phyloP scores from a whole-genome alignment of 108 stramenopile genomes.

The Pseudonitzschia pungens region DNA sequence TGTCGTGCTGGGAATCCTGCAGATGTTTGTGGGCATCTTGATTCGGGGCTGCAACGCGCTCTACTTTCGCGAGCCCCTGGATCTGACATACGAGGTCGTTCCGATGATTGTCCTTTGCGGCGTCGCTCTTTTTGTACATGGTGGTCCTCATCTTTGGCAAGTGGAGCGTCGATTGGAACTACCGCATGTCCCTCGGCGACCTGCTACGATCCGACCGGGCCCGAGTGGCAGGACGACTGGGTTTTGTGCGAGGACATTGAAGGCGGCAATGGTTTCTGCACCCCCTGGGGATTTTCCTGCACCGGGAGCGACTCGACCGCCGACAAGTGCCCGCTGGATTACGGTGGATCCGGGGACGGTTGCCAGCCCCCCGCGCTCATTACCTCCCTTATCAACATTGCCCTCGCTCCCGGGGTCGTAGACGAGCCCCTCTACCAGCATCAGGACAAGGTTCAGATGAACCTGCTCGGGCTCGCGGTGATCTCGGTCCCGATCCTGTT shows the following conservation, averaged over 20 bases:
- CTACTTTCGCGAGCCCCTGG: conserved; percentile 90
- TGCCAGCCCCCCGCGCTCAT: conserved; percentile 98
- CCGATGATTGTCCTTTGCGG: conserved; percentile 96
- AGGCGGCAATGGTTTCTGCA: conserved; percentile 65
- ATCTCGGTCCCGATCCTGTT: conserved; percentile 91
- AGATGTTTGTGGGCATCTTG: conserved; percentile 95
- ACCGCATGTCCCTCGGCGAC: conserved; percentile 94
- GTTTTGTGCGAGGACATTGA: conserved; percentile 40
- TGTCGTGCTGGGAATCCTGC: conserved; percentile 95
- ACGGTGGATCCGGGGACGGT: conserved; percentile 92
- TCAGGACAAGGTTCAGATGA: conserved; percentile 84
- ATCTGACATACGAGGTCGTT: conserved; percentile 91
- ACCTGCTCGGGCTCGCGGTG: conserved; percentile 89
- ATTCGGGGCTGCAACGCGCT: conserved; percentile 91
- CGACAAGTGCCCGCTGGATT: conserved; percentile 87
- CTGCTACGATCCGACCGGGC: conserved; percentile 74
- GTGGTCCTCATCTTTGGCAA: conserved; percentile 95
- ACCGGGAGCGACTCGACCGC: conserved; percentile 54
- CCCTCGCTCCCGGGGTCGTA: conserved; percentile 89
- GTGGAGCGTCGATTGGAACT: conserved; percentile 97
- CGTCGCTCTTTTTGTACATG: conserved; percentile 97
- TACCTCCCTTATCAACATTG: conserved; percentile 97
- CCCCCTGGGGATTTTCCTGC: conserved; percentile 82
- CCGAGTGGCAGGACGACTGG: conserved; percentile 79
- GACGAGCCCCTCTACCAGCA: conserved; percentile 94